Conservation (phyloP, 768 basidiomycete species). For the Mycena albidolilacea region DNA sequence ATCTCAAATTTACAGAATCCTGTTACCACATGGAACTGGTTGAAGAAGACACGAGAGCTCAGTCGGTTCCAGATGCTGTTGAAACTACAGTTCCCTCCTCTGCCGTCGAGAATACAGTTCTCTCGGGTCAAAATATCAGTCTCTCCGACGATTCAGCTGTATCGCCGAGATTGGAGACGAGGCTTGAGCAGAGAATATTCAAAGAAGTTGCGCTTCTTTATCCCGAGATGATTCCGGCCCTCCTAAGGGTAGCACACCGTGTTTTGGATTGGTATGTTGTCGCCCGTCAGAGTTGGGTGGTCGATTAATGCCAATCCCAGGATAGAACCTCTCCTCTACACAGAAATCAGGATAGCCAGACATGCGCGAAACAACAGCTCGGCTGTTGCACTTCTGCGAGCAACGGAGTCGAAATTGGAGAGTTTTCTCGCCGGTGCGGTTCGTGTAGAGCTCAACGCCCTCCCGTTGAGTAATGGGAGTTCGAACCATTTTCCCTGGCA, state of each 20-base stretch:
- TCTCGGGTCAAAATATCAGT: too few relatives aligned
- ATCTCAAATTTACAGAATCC: not conserved
- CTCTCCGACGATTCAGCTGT: too few relatives aligned
- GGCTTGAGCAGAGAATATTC: not conserved
- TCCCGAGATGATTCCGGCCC: conserved; percentile 2
- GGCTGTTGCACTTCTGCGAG: not conserved
- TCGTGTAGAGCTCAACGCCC: not conserved
- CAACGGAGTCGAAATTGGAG: not conserved
- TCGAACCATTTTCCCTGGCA: not conserved
- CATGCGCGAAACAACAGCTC: not conserved
- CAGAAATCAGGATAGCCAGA: not conserved
- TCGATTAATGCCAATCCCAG: not conserved
- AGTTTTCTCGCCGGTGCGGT: not conserved
- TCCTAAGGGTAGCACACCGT: not conserved
- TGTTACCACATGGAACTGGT: not conserved
- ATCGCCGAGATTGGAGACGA: not conserved
- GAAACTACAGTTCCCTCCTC: too few relatives aligned
- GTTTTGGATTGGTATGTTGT: not conserved
- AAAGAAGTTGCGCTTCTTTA: not conserved
- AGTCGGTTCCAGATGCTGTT: not conserved
- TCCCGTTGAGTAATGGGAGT: not conserved
- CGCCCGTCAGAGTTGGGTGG: not conserved
- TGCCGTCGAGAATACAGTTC: too few relatives aligned
- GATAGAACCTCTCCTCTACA: conserved; percentile 1
- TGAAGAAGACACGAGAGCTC: not conserved